These are phyloP conservation scores for Fusarium nisikadoi DNA, from an alignment of 2,329 filamentous ascomycete genomes.

Conservation along the genomic window DNA sequence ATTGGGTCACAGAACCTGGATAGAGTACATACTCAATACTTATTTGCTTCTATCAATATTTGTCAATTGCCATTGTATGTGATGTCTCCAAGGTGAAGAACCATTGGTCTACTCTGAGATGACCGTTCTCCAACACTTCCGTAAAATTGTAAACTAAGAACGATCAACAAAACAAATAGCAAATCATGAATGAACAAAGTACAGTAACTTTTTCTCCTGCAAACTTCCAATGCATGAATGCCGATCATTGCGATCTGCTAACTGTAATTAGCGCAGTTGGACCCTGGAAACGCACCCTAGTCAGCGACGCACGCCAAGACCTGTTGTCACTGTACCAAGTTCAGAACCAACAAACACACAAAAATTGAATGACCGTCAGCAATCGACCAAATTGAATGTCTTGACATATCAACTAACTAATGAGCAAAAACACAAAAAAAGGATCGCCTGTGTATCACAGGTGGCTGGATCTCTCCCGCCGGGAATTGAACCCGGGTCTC, in stretches of 20 bases:
- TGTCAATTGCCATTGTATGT: background rate
- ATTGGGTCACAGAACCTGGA: background rate
- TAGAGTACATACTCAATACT: constrained; percentile 15
- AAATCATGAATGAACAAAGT: background rate
- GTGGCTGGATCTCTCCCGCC: constrained; percentile 26
- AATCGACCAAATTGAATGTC: background rate
- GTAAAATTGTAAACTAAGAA: no score
- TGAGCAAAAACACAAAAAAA: background rate
- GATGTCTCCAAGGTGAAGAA: background rate
- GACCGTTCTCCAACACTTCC: no score
- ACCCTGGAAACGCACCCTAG: background rate
- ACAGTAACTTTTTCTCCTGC: background rate
- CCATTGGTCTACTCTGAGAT: background rate
- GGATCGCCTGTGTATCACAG: constrained; percentile 9
- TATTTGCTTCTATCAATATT: background rate
- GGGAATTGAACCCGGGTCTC: constrained; percentile 27
- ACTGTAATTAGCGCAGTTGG: constrained; percentile 2
- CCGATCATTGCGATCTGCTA: background rate
- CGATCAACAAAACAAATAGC: background rate
- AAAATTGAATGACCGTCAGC: background rate
- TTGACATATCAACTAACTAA: accelerated
- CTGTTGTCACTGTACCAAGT: background rate
- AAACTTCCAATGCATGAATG: background rate
- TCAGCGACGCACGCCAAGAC: background rate
- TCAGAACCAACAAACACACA: background rate